phyloP scores from a whole-genome alignment of 2,329 filamentous ascomycete species.

The Ceratocystis cubensis region DNA sequence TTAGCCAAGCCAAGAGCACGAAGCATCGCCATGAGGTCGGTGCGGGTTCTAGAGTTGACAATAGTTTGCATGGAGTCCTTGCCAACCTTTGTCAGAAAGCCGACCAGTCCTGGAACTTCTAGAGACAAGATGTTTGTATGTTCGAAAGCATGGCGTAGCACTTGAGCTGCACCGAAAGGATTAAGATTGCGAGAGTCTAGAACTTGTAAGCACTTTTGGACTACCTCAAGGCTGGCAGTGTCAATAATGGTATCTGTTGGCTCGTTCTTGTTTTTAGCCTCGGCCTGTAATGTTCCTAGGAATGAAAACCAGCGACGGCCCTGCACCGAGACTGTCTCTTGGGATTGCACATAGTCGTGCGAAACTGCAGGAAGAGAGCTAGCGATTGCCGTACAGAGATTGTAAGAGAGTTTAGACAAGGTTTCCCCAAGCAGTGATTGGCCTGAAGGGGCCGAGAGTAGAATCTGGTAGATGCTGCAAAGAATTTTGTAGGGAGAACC shows the following conservation, averaged over 20 bases:
- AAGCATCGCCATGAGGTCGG: slow-evolving; percentile 53
- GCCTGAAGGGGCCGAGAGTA: not conserved
- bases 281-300: slow-evolving; percentile 22
- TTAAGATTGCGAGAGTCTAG: slow-evolving; percentile 43
- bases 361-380: slow-evolving; percentile 72
- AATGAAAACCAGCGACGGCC: slow-evolving; percentile 53
- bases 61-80: slow-evolving; percentile 27
- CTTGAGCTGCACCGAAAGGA: slow-evolving; percentile 42
- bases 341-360: slow-evolving; percentile 60
- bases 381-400: slow-evolving; percentile 54
- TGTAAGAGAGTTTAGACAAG: slow-evolving; percentile 31
- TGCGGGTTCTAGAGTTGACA: slow-evolving; percentile 54
- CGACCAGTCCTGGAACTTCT: slow-evolving; percentile 13
- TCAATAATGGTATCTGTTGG: slow-evolving; percentile 29
- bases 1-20: slow-evolving; percentile 37
- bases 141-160: slow-evolving; percentile 27
- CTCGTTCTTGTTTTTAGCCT: slow-evolving; percentile 21
- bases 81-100: slow-evolving; percentile 16
- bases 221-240: slow-evolving; percentile 24
- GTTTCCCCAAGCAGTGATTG: slow-evolving; percentile 24
- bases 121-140: slow-evolving; percentile 12
- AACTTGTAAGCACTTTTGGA: slow-evolving; percentile 29
- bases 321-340: slow-evolving; percentile 53
- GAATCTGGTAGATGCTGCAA: slow-evolving; percentile 13
- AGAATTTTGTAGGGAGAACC: slow-evolving; percentile 18